These are phyloP conservation scores for Eucalyptus regnans DNA, from an alignment of 345 rosid genomes.

Conservation along the genomic window DNA sequence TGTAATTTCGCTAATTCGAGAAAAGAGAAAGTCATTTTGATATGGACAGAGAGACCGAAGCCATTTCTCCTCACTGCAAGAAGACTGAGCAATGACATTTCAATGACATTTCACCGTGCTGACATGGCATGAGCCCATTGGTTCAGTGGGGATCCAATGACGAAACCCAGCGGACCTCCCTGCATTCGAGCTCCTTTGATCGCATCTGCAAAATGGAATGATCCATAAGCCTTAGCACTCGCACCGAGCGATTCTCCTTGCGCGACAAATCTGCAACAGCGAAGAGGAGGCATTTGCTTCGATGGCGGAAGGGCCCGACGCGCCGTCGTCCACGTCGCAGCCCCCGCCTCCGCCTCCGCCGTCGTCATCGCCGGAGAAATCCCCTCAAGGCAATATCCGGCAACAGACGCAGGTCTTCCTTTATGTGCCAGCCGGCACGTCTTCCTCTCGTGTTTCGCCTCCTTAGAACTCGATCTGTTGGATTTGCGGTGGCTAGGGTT, in stretches of 20 bases:
- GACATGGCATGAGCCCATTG: not conserved
- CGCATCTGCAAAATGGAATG: not conserved
- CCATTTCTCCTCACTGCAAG: not conserved
- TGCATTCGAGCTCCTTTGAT: not conserved
- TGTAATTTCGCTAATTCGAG: not conserved
- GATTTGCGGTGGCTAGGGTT: not conserved
- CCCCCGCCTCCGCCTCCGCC: not conserved
- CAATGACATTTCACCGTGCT: not conserved
- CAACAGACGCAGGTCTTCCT: constrained; percentile 23
- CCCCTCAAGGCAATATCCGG: constrained; percentile 8
- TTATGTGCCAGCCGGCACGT: not conserved
- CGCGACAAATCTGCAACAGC: not conserved
- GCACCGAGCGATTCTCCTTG: not conserved
- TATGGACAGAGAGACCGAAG: not conserved
- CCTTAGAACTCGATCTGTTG: not conserved
- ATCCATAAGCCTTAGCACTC: not conserved
- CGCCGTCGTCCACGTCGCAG: constrained; percentile 12
- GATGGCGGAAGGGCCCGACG: constrained; percentile 37
- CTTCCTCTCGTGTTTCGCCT: not conserved
- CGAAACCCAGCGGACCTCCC: not conserved
- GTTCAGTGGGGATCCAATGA: not conserved
- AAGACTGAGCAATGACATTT: not conserved
- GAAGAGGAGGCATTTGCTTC: not conserved
- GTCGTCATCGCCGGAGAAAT: not conserved
- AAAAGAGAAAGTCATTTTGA: not conserved